Base-by-base conservation (phyloP, 768 basidiomycete genomes). In the Boletales sp. region DNA sequence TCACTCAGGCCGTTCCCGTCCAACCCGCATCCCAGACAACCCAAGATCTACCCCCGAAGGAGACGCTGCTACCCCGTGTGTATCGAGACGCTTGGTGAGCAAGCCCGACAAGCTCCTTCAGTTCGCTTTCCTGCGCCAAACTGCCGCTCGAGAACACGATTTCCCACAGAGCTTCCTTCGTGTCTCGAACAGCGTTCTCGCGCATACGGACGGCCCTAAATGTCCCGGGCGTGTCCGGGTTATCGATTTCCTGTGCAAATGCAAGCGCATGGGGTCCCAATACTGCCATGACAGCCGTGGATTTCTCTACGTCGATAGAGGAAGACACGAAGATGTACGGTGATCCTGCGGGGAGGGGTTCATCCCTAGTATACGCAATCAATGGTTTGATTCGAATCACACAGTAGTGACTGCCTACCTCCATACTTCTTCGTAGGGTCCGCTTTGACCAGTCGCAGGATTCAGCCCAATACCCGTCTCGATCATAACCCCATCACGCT, bases 381-480 rank as follows among this genome's bases (percentile, higher is more conserved):
- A 7, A 21, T 11, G 14, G 15, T 8, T n/a, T 13, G 7, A 13
- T 6, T 10, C 13, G 17, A 21, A 11, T 6, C 18, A 9, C 1
- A 7, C 4, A 28, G 25, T 28, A 28, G 31, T 34, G 40, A 9
- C n/a, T 10, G 13, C 53, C 31, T 18, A 64, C 60, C 45, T 46
- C 62, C 62, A 63, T 19, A 59, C 54, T 39, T 65, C 62, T 15
- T 63, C 60, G 19, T 63, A 63, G 12, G 33, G 0, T 33, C 56
- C 57, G 19, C 17, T 46, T 34, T 52, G 25, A 10, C 63, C 63
- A 6, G 62, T 63, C 39, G 46, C 48, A 1, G 61, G 62, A 37
- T 65, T 63, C 1, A 54, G 10, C 28, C 61, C 57, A 37, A 66
- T 39, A 5, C 62, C 62, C 2, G 48, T 63, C 39, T 63, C 62